Evolutionary conservation across 257 asterid species (phyloP).

Genomic region (Nyctanthes arbortristis): DNA sequence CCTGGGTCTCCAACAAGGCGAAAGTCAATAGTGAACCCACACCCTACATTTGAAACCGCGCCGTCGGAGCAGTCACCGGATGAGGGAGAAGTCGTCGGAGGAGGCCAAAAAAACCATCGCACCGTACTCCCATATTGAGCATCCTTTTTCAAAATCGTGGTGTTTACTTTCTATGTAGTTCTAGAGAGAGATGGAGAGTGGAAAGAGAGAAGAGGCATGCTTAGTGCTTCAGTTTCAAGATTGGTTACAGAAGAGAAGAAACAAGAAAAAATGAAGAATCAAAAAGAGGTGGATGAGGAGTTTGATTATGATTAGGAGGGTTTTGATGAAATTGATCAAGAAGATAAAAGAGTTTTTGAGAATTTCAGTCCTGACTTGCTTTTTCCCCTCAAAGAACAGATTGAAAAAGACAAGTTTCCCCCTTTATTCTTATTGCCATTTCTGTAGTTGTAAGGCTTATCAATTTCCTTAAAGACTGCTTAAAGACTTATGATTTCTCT

Average conservation of each 20-base stretch:
- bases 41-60: too few species aligned
- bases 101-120: too few species aligned
- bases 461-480: not conserved
- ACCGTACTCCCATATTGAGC: slow-evolving; percentile 18
- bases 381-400: slow-evolving; percentile 77
- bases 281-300: not conserved
- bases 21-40: too few species aligned
- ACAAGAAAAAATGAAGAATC: slow-evolving; percentile 22
- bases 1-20: too few species aligned
- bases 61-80: too few species aligned
- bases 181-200: slow-evolving; percentile 33
- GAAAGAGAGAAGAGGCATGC: slow-evolving; percentile 45
- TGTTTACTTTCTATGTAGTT: too few species aligned
- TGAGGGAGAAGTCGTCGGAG: too few species aligned
- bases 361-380: slow-evolving; percentile 71
- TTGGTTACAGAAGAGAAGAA: slow-evolving; percentile 24
- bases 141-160: not conserved
- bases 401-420: slow-evolving; percentile 66
- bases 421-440: not conserved
- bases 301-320: slow-evolving; percentile 30
- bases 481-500: not conserved
- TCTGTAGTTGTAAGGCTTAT: not conserved
- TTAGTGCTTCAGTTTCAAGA: slow-evolving; percentile 5
- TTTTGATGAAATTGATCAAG: slow-evolving; percentile 32
- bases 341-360: slow-evolving; percentile 27